A percentile compares a stretch with the other conserved stretches of the same genome.
Evolutionary conservation across 1,139 yeast species (phyloP).

Genomic region (Blastobotrys indianensis): DNA sequence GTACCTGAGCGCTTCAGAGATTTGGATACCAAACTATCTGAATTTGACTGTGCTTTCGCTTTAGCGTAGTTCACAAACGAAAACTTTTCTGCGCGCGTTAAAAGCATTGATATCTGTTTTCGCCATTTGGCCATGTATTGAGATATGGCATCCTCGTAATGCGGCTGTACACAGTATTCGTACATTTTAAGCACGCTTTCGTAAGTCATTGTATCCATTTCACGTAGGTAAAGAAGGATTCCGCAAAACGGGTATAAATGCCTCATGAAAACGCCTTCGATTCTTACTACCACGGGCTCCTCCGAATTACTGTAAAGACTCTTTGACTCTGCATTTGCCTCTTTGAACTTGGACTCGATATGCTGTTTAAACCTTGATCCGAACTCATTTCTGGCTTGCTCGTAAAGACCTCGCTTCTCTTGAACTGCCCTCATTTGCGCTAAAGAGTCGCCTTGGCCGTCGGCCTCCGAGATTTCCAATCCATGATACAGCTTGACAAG

Average conservation of each 20-base stretch:
- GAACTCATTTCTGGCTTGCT: constrained; percentile 50
- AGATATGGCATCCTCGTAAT: constrained; percentile 27
- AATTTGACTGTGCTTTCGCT: not conserved
- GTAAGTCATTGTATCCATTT: constrained; percentile 41
- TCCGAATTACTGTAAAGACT: constrained; percentile 12
- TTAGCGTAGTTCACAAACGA: constrained; percentile 15
- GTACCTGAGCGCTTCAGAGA: constrained; percentile 30
- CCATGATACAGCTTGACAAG: constrained; percentile 61
- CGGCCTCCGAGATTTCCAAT: constrained; percentile 22
- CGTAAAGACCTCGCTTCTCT: constrained; percentile 61
- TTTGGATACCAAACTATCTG: constrained; percentile 16
- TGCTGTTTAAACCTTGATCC: constrained; percentile 44
- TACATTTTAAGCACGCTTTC: constrained; percentile 35
- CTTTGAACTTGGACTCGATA: constrained; percentile 41
- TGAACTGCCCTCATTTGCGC: constrained; percentile 69
- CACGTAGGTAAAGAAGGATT: constrained; percentile 59
- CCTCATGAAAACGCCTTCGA: constrained; percentile 19
- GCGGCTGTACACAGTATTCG: constrained; percentile 23
- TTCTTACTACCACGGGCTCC: constrained; percentile 19
- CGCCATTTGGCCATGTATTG: constrained; percentile 32
- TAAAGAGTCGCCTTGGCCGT: constrained; percentile 41
- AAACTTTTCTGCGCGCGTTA: constrained; percentile 21
- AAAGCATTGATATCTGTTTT: constrained; percentile 12
- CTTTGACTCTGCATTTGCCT: constrained; percentile 23
- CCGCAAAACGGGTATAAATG: constrained; percentile 52